phyloP scores from a whole-genome alignment of 2,329 filamentous ascomycete species.

The Pseudogymnoascus pannorum region DNA sequence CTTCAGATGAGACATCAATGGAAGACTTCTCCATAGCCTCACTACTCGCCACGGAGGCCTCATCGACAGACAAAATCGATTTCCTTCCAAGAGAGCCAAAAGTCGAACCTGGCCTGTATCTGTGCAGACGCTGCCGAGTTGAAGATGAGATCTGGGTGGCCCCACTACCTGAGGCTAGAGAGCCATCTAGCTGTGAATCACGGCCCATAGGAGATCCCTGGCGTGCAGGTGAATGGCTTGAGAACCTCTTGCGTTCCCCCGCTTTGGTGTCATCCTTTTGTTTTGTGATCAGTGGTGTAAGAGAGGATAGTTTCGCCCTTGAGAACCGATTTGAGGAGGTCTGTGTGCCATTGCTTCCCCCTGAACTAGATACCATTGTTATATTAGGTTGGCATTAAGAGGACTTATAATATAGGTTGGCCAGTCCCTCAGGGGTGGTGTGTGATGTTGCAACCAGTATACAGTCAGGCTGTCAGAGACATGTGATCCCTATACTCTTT shows the following conservation, averaged over 20 bases:
- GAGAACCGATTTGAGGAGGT: slow-evolving; percentile 6
- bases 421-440: neutral
- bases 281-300: neutral
- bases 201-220: neutral
- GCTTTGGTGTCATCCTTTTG: neutral
- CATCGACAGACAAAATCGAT: slow-evolving; percentile 24
- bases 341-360: neutral
- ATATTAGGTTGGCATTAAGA: slow-evolving; percentile 7
- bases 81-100: slow-evolving; percentile 29
- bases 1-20: slow-evolving; percentile 11
- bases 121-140: slow-evolving; percentile 19
- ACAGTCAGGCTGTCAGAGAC: neutral
- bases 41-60: slow-evolving; percentile 20
- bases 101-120: slow-evolving; percentile 26
- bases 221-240: neutral
- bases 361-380: slow-evolving; percentile 9
- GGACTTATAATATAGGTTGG: neutral
- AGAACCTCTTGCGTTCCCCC: neutral
- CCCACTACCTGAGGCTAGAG: neutral
- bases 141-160: neutral
- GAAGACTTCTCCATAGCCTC: slow-evolving; percentile 22
- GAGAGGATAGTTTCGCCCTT: neutral
- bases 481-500: neutral
- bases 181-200: slow-evolving; percentile 2
- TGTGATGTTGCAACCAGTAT: slow-evolving; percentile 7